These are phyloP conservation scores for Debaryomycetaceae sp. DNA, from an alignment of 1,139 yeast species.

Conservation along the genomic window DNA sequence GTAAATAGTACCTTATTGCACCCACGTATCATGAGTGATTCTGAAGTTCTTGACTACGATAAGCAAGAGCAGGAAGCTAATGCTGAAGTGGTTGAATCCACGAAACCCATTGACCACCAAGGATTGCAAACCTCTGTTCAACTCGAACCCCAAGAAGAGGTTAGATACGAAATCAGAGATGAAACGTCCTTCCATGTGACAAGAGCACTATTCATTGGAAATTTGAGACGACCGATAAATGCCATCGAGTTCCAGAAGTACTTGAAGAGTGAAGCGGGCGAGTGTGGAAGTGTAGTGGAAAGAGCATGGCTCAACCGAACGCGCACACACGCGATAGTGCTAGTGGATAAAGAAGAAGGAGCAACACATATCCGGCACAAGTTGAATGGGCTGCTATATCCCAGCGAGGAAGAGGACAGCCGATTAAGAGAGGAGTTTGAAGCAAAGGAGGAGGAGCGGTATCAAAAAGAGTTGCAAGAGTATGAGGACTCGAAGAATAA, in stretches of 20 bases:
- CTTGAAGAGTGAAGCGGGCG: conserved; percentile 23
- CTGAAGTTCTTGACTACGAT: conserved; percentile 15
- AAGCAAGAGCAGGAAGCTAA: conserved; percentile 8
- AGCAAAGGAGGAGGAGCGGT: conserved; percentile 18
- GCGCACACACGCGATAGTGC: conserved; percentile 42
- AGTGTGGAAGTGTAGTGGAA: conserved; percentile 28
- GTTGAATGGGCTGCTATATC: conserved; percentile 32
- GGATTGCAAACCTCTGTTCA: conserved; percentile 20
- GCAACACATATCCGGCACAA: conserved; percentile 31
- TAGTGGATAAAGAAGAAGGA: conserved; percentile 36
- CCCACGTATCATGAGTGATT: conserved; percentile 14
- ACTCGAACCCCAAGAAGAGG: conserved; percentile 25
- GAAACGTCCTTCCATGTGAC: conserved; percentile 34
- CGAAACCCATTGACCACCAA: conserved; percentile 19
- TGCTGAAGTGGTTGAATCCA: conserved; percentile 6
- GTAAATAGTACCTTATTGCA: not conserved
- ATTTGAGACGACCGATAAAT: conserved; percentile 36
- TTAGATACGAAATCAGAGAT: conserved; percentile 27
- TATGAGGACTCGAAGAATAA: conserved; percentile 13
- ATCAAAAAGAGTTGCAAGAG: conserved; percentile 16
- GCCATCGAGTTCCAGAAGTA: conserved; percentile 34
- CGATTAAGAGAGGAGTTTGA: conserved; percentile 20
- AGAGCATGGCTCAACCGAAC: conserved; percentile 44
- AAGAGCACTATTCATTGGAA: conserved; percentile 42
- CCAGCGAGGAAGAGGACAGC: conserved; percentile 23